These are phyloP conservation scores for Tricholoma matsutake DNA, from an alignment of 768 basidiomycete species.

Conservation along the genomic window DNA sequence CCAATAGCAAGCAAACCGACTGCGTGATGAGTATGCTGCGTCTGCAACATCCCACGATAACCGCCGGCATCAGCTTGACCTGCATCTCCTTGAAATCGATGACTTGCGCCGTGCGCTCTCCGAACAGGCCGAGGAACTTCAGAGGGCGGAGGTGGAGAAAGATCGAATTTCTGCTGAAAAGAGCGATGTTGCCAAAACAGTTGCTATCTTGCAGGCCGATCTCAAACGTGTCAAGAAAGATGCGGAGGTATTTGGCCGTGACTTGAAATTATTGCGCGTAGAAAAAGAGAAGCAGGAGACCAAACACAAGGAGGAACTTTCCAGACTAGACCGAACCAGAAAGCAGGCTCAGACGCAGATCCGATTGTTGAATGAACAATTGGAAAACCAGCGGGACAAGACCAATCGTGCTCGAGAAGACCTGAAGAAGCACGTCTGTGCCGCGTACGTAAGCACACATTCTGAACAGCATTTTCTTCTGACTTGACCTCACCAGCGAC, in stretches of 20 bases:
- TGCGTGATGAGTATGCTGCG: conserved; percentile 57
- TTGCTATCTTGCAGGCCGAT: conserved; percentile 70
- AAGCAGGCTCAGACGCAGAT: conserved; percentile 70
- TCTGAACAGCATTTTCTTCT: neutral
- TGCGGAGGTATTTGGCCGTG: conserved; percentile 74
- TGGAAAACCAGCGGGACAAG: conserved; percentile 53
- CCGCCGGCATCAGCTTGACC: conserved; percentile 70
- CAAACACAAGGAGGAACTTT: conserved; percentile 52
- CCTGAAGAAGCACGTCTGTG: conserved; percentile 55
- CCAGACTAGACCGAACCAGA: conserved; percentile 56
- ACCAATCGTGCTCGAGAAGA: conserved; percentile 44
- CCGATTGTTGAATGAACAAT: conserved; percentile 61
- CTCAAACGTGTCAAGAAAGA: conserved; percentile 71
- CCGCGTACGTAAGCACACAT: conserved; percentile 41
- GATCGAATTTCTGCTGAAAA: conserved; percentile 59
- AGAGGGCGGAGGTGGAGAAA: conserved; percentile 62
- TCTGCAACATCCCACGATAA: conserved; percentile 69
- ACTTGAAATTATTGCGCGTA: conserved; percentile 61
- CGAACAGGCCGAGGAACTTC: conserved; percentile 58
- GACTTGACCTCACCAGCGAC: conserved; percentile 37
- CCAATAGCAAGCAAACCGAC: conserved; percentile 52
- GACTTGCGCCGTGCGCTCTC: conserved; percentile 69
- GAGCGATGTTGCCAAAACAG: conserved; percentile 59
- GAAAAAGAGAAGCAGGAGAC: conserved; percentile 66
- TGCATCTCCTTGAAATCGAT: conserved; percentile 69